Conservation (phyloP, 805 yeast genomes). For the Jamesozyma jinghongensis region DNA sequence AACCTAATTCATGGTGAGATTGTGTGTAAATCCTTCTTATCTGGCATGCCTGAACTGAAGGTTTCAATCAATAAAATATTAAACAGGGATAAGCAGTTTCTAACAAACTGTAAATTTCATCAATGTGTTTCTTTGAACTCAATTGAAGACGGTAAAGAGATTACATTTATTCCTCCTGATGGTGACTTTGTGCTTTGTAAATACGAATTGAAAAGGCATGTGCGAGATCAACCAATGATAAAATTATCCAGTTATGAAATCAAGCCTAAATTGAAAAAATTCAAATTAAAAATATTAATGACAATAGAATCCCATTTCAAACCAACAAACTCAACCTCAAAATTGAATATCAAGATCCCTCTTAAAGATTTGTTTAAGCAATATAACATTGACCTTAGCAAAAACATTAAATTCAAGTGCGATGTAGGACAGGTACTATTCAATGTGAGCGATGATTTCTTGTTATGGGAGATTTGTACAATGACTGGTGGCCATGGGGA, state of each 20-base stretch:
- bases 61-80: constrained; percentile 65
- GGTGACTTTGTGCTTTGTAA: constrained; percentile 60
- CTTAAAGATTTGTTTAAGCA: constrained; percentile 27
- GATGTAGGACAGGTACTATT: constrained; percentile 63
- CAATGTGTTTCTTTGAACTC: constrained; percentile 76
- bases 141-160: constrained; percentile 42
- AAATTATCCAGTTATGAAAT: constrained; percentile 21
- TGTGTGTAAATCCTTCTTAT: constrained; percentile 61
- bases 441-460: constrained; percentile 57
- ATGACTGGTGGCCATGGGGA: constrained; percentile 51
- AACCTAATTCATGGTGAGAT: constrained; percentile 67
- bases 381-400: constrained; percentile 36
- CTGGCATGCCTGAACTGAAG: constrained; percentile 83
- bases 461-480: constrained; percentile 65
- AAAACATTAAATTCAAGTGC: constrained; percentile 58
- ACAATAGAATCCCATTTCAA: constrained; percentile 29
- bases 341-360: constrained; percentile 27
- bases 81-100: constrained; percentile 34
- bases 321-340: constrained; percentile 29
- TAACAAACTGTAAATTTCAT: constrained; percentile 71
- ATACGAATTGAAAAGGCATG: constrained; percentile 30
- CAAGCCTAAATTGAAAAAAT: constrained; percentile 21
- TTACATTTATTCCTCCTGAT: constrained; percentile 84
- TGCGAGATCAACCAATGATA: constrained; percentile 33
- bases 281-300: constrained; percentile 17